Evolutionary conservation across 2,329 filamentous ascomycete species (phyloP).

Genomic region (Xylaria sp.): DNA sequence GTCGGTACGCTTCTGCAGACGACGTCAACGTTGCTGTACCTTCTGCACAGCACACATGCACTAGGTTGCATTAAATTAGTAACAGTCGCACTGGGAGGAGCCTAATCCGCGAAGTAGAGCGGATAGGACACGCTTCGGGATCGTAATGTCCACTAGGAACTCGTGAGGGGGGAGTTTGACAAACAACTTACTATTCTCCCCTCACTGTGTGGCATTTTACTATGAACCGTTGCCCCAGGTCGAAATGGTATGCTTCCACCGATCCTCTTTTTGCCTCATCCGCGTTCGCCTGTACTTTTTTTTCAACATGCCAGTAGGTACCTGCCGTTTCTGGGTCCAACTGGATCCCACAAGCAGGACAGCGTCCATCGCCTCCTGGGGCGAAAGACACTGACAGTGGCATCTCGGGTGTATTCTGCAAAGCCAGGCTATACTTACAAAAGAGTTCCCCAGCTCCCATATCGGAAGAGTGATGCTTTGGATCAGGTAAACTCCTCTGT

Average conservation of each 20-base stretch:
- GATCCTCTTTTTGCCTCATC: constrained; percentile 18
- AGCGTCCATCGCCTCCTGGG: constrained; percentile 32
- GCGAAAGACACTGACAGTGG: constrained; percentile 32
- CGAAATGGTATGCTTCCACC: constrained; percentile 40
- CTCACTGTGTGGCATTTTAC: constrained; percentile 46
- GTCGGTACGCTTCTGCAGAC: constrained; percentile 39
- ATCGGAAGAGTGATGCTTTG: constrained; percentile 20
- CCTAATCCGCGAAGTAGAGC: not conserved
- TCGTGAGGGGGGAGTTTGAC: not conserved
- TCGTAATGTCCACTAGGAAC: too few species aligned
- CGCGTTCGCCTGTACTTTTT: constrained; percentile 24
- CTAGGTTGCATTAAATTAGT: not conserved
- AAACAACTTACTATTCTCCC: constrained; percentile 33
- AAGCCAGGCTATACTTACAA: constrained; percentile 40
- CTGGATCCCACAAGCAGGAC: constrained; percentile 37
- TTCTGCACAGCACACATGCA: constrained; percentile 43
- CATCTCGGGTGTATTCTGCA: constrained; percentile 38
- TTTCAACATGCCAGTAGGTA: constrained; percentile 40
- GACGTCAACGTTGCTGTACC: constrained; percentile 36
- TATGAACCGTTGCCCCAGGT: constrained; percentile 44
- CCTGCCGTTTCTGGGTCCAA: constrained; percentile 35
- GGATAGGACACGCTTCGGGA: not conserved
- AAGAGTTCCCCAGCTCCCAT: constrained; percentile 37
- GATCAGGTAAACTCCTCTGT: constrained; percentile 25
- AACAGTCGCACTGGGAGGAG: not conserved